A percentile compares a stretch with the other conserved stretches of the same genome.
Evolutionary conservation across 371 early-diverging fungal species (phyloP).

Genomic region (Apophysomyces elegans): DNA sequence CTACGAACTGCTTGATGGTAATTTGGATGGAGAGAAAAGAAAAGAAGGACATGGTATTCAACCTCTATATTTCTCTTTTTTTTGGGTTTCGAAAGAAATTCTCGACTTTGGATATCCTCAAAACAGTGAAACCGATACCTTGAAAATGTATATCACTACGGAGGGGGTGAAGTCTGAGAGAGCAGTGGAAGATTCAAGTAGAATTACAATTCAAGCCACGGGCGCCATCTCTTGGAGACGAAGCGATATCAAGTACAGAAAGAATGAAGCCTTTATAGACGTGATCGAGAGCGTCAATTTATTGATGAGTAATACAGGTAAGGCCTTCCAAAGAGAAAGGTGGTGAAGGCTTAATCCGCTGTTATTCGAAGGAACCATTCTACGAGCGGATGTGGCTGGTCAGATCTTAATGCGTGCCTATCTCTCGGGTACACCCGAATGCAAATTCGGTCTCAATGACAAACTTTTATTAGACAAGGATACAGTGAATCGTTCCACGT

Average conservation of each 20-base stretch:
- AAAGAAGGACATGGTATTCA: not conserved
- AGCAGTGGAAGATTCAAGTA: constrained; percentile 73
- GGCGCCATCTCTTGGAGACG: constrained; percentile 90
- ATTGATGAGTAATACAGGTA: constrained; percentile 77
- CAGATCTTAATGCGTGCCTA: constrained; percentile 94
- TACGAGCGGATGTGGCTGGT: constrained; percentile 83
- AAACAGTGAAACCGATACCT: constrained; percentile 85
- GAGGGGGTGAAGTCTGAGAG: constrained; percentile 84
- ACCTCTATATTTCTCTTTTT: not conserved
- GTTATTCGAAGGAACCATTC: constrained; percentile 60
- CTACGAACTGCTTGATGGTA: constrained; percentile 92
- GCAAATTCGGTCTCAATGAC: constrained; percentile 93
- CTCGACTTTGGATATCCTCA: constrained; percentile 94
- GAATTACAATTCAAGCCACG: constrained; percentile 91
- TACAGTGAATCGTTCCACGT: constrained; percentile 46
- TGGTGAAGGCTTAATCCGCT: not conserved
- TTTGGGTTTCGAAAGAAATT: constrained; percentile 62
- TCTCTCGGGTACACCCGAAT: constrained; percentile 97
- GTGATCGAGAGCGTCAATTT: constrained; percentile 96
- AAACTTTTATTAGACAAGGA: constrained; percentile 80
- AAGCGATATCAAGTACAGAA: constrained; percentile 87
- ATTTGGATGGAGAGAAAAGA: not conserved
- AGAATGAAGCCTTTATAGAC: constrained; percentile 98
- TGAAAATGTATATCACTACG: constrained; percentile 89
- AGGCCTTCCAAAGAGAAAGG: not conserved